Percentiles rank a stretch among this genome's conserved stretches.
These are phyloP conservation scores for Penicillium longicatenatum DNA, from an alignment of 495 filamentous ascomycete species.

Conservation along the genomic window DNA sequence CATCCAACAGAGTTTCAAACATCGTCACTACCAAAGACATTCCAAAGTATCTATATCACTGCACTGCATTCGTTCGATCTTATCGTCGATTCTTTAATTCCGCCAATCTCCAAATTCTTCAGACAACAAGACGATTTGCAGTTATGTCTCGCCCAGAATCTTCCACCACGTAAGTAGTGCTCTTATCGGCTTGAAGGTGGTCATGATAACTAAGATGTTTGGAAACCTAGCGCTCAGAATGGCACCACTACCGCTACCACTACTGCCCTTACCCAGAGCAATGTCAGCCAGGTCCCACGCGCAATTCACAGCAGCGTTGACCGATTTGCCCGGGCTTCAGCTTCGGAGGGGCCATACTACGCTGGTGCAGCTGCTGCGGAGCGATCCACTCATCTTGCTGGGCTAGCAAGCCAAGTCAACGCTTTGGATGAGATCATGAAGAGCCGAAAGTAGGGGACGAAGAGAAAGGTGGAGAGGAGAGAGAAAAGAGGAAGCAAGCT, in stretches of 20 bases:
- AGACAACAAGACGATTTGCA: not conserved
- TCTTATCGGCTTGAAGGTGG: not conserved
- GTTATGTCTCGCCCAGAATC: conserved; percentile 21
- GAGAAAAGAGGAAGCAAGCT: not conserved
- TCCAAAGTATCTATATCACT: not conserved
- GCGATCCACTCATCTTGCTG: conserved; percentile 34
- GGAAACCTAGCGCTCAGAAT: conserved; percentile 12
- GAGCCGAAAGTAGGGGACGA: conserved; percentile 5
- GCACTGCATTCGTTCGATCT: not conserved
- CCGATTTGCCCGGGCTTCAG: conserved; percentile 34
- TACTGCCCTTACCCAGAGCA: conserved; percentile 28
- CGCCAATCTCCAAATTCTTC: not conserved
- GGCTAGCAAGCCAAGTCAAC: conserved; percentile 38
- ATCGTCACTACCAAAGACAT: conserved; percentile 2
- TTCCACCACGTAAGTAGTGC: conserved; percentile 15
- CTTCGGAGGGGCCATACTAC: conserved; percentile 45
- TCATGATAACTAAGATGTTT: conserved; percentile 14
- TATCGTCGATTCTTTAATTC: too few relatives aligned
- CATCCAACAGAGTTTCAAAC: conserved; percentile 4
- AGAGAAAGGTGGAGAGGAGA: conserved; percentile 11
- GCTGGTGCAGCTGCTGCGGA: conserved; percentile 36
- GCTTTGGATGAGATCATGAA: conserved; percentile 40
- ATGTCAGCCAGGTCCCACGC: conserved; percentile 35
- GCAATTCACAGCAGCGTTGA: conserved; percentile 31
- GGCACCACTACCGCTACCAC: conserved; percentile 22